phyloP scores from a whole-genome alignment of 2,329 filamentous ascomycete genomes.

The Stemphylium lycopersici region DNA sequence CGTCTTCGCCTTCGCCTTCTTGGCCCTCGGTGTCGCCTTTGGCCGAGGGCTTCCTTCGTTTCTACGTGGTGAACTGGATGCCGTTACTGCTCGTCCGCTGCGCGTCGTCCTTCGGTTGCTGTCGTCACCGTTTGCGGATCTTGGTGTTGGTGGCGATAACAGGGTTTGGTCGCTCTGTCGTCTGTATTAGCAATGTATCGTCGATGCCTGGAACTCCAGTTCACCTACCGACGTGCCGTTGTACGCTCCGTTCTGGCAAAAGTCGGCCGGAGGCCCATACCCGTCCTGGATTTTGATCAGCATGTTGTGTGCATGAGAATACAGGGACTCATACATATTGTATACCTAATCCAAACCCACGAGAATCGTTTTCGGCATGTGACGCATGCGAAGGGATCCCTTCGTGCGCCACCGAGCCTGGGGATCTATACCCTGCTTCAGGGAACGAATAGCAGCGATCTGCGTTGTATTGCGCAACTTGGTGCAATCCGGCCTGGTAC shows the following conservation, averaged over 20 bases:
- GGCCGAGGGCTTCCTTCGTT: conserved; percentile 31
- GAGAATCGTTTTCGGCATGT: conserved; percentile 31
- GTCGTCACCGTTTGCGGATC: conserved; percentile 51
- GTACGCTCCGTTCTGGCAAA: conserved; percentile 36
- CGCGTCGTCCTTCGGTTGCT: conserved; percentile 48
- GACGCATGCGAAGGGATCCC: conserved; percentile 35
- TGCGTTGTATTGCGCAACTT: conserved; percentile 53
- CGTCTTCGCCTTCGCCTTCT: conserved; percentile 54
- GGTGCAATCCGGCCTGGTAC: conserved; percentile 48
- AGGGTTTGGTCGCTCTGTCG: conserved; percentile 33
- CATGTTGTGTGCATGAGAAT: conserved; percentile 11
- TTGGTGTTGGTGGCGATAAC: conserved; percentile 52
- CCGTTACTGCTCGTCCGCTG: conserved; percentile 36
- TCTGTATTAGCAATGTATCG: conserved; percentile 22
- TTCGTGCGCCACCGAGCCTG: conserved; percentile 35
- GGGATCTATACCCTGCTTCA: conserved; percentile 39
- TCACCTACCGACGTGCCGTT: conserved; percentile 34
- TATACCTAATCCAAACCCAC: conserved; percentile 35
- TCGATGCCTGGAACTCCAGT: neutral
- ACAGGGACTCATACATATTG: conserved; percentile 39
- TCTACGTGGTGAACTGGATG: conserved; percentile 32
- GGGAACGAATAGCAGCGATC: conserved; percentile 47
- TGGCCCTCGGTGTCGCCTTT: conserved; percentile 45
- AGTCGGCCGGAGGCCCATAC: conserved; percentile 36
- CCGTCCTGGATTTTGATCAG: conserved; percentile 39